Evolutionary conservation across 1,284 basidiomycete species (phyloP).

Genomic region (Cryptococcus sp.): DNA sequence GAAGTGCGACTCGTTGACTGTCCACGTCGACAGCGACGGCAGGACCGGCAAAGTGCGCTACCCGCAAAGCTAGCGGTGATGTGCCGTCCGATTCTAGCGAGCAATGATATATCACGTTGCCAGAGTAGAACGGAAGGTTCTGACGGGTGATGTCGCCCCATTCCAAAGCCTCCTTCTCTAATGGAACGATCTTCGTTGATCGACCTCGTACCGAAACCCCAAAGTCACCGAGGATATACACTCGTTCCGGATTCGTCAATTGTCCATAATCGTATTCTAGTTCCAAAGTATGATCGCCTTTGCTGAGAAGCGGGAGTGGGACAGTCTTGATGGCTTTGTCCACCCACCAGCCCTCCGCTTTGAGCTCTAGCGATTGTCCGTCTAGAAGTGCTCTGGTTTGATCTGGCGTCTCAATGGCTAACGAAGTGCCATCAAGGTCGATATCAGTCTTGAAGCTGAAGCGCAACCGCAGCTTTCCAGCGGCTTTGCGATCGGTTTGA

Average conservation of each 20-base stretch:
- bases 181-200: constrained; percentile 18
- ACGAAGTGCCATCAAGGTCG: constrained; percentile 9
- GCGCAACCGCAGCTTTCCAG: constrained; percentile 20
- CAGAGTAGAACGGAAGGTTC: constrained; percentile 36
- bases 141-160: constrained; percentile 35
- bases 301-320: constrained; percentile 13
- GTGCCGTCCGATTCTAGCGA: constrained; percentile 10
- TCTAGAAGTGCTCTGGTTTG: constrained; percentile 21
- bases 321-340: constrained; percentile 33
- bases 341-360: constrained; percentile 29
- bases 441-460: constrained; percentile 20
- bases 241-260: constrained; percentile 29
- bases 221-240: constrained; percentile 36
- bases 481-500: constrained; percentile 14
- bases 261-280: constrained; percentile 24
- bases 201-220: constrained; percentile 27
- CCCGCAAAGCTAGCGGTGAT: constrained; percentile 16
- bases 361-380: constrained; percentile 12
- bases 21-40: constrained; percentile 26
- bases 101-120: constrained; percentile 32
- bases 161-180: constrained; percentile 13
- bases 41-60: constrained; percentile 27
- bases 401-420: constrained; percentile 29
- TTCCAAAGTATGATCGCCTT: constrained; percentile 25
- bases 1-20: constrained; percentile 5